Percentiles rank a stretch among this genome's conserved stretches.
These are phyloP conservation scores for Phytophthora gonapodyides DNA, from an alignment of 352 stramenopile species.

Conservation along the genomic window DNA sequence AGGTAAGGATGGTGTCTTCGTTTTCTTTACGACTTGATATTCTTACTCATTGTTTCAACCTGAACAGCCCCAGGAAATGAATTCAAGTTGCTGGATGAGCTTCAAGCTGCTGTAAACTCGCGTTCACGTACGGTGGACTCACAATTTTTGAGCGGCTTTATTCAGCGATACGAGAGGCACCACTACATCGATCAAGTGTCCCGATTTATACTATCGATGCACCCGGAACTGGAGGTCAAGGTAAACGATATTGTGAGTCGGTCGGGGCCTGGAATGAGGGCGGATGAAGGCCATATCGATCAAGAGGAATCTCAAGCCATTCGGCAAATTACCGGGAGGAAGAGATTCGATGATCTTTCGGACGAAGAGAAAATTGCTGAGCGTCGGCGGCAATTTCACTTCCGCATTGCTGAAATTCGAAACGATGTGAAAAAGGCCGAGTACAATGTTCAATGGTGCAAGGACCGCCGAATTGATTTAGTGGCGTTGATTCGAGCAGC, in stretches of 20 bases:
- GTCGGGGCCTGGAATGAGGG: neutral
- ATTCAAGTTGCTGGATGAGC: conserved; percentile 71
- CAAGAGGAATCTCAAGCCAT: conserved; percentile 18
- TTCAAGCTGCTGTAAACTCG: conserved; percentile 81
- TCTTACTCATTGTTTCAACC: conserved; percentile 9
- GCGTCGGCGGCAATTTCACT: conserved; percentile 76
- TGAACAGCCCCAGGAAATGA: conserved; percentile 60
- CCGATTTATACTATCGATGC: conserved; percentile 57
- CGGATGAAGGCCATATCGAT: neutral
- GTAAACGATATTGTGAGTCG: conserved; percentile 55
- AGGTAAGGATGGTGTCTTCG: conserved; percentile 34
- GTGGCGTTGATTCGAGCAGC: conserved; percentile 70
- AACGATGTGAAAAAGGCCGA: conserved; percentile 58
- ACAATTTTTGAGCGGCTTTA: conserved; percentile 79
- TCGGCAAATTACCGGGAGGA: conserved; percentile 10
- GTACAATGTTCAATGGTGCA: conserved; percentile 84
- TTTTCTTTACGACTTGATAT: neutral
- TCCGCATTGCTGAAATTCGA: conserved; percentile 65
- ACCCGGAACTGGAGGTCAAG: conserved; percentile 55
- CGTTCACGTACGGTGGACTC: conserved; percentile 71
- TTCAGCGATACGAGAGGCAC: conserved; percentile 74
- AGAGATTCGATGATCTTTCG: conserved; percentile 55
- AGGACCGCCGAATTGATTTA: conserved; percentile 67
- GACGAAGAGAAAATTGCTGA: conserved; percentile 57
- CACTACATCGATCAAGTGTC: conserved; percentile 77